phyloP scores from a whole-genome alignment of 2,329 filamentous ascomycete species.

The Lachnum nothofagi region DNA sequence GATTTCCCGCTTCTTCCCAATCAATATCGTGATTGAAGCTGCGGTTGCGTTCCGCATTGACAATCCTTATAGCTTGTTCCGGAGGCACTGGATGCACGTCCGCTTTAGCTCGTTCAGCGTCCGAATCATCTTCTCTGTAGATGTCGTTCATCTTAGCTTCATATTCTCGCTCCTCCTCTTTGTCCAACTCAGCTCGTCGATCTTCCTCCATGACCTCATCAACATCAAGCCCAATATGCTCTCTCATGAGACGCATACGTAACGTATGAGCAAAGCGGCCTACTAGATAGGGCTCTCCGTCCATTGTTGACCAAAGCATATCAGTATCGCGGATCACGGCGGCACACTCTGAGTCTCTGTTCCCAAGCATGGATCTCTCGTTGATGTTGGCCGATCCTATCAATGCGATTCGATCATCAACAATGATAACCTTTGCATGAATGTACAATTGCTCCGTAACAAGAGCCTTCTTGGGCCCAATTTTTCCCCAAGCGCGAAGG shows the following conservation, averaged over 20 bases:
- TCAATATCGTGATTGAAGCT: conserved; percentile 74
- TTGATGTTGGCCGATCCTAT: conserved; percentile 99
- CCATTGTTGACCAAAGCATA: conserved; percentile 90
- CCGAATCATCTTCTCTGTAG: conserved; percentile 46
- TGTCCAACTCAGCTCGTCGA: conserved; percentile 60
- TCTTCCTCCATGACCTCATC: conserved; percentile 84
- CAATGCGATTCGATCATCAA: conserved; percentile 86
- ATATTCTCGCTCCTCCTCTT: conserved; percentile 44
- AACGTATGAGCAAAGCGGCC: conserved; percentile 89
- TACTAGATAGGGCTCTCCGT: conserved; percentile 79
- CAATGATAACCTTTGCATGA: conserved; percentile 93
- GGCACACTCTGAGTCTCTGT: conserved; percentile 85
- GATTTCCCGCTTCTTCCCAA: conserved; percentile 33
- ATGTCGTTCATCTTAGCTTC: conserved; percentile 58
- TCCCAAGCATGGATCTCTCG: conserved; percentile 89
- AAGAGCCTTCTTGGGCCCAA: conserved; percentile 73
- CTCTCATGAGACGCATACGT: conserved; percentile 88
- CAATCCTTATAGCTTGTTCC: conserved; percentile 49
- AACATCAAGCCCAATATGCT: conserved; percentile 92
- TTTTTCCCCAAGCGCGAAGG: conserved; percentile 84
- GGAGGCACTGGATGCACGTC: conserved; percentile 31
- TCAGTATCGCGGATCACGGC: conserved; percentile 88
- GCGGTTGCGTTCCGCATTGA: conserved; percentile 47
- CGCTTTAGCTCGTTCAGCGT: conserved; percentile 3
- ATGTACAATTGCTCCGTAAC: conserved; percentile 98